A percentile compares a stretch with the other conserved stretches of the same genome.
Evolutionary conservation across 2,329 filamentous ascomycete genomes (phyloP).

Genomic region (Dactylellina parvicollis): DNA sequence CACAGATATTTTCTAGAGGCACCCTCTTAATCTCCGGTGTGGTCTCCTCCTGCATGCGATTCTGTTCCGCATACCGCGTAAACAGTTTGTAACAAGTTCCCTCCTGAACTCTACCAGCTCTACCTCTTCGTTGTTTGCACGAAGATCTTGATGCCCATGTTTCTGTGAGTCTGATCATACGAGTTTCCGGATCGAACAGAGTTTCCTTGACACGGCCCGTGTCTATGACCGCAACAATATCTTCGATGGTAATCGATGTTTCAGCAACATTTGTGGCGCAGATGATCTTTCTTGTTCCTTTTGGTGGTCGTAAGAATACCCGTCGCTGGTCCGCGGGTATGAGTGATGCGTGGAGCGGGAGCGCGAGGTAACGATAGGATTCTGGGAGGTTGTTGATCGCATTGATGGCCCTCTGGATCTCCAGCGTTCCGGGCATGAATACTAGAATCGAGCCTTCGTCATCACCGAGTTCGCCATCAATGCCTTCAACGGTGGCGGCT

Average conservation of each 20-base stretch:
- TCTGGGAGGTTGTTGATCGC: conserved; percentile 55
- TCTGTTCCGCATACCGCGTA: conserved; percentile 80
- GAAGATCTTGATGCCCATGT: conserved; percentile 94
- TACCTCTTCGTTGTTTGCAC: conserved; percentile 91
- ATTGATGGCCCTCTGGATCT: conserved; percentile 76
- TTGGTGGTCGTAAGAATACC: conserved; percentile 80
- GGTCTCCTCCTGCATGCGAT: conserved; percentile 84
- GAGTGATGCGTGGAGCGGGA: conserved; percentile 91
- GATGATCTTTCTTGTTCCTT: conserved; percentile 87
- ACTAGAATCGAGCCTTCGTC: conserved; percentile 90
- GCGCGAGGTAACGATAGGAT: conserved; percentile 67
- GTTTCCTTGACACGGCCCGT: conserved; percentile 96
- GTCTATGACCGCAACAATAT: conserved; percentile 95
- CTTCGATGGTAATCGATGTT: conserved; percentile 97
- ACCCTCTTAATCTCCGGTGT: conserved; percentile 94
- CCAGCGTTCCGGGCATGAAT: conserved; percentile 84
- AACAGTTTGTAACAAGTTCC: conserved; percentile 96
- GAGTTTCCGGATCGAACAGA: conserved; percentile 87
- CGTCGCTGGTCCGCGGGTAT: conserved; percentile 86
- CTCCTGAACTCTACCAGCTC: conserved; percentile 89
- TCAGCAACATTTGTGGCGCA: conserved; percentile 97
- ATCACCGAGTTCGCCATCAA: conserved; percentile 78
- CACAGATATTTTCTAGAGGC: conserved; percentile 72
- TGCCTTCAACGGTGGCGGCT: conserved; percentile 78
- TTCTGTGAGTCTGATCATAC: conserved; percentile 93